Conservation (phyloP, 169 alveolate genomes). For the Plasmodium vivax region DNA sequence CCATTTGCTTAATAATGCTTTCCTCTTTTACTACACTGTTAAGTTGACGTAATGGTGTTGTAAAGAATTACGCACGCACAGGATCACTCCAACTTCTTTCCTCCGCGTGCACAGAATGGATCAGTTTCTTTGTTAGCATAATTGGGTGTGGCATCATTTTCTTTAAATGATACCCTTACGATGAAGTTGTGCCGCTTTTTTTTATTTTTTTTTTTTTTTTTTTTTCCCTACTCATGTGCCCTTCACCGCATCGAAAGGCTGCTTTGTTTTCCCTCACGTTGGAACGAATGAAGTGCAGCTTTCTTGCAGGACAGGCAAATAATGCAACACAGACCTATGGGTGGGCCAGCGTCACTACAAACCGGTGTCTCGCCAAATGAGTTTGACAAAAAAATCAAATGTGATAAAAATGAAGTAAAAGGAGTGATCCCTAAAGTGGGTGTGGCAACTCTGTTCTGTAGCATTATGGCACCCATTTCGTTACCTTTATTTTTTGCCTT, state of each 20-base stretch:
- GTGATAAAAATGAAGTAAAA: background rate
- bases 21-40: background rate
- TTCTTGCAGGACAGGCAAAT: background rate
- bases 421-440: background rate
- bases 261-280: background rate
- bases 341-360: background rate
- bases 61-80: background rate
- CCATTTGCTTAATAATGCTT: background rate
- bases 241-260: background rate
- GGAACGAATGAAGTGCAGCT: background rate
- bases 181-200: background rate
- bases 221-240: background rate
- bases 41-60: background rate
- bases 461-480: background rate
- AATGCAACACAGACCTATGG: background rate
- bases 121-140: background rate
- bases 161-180: background rate
- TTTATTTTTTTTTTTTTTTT: background rate
- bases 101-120: background rate
- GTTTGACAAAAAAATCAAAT: background rate
- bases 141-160: background rate
- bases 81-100: background rate
- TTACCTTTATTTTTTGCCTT: background rate
- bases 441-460: background rate
- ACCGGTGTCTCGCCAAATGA: background rate